Base-by-base conservation (phyloP, 2,329 filamentous ascomycete genomes). In the Aspergillus aculeatus region DNA sequence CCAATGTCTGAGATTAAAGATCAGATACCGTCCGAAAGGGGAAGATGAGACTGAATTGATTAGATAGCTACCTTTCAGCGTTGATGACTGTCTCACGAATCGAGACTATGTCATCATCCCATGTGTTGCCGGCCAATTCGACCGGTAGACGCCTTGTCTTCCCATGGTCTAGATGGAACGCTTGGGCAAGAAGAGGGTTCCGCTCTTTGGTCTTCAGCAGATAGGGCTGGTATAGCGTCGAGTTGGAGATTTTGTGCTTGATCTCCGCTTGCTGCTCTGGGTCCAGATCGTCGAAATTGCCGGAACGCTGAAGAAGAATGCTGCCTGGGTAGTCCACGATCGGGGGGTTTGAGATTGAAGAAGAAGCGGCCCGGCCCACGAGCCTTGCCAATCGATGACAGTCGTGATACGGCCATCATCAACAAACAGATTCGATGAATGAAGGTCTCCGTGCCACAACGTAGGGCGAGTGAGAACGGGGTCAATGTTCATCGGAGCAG, bases 331-430 rank as follows among this genome's bases (percentile, higher is more conserved):
- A 69, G 49, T 68, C 63, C 4, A 72, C 55, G 6, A 70, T 52
- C 21, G 62, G 53, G 9, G 68, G 47, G 59, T 65, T 16, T 57
- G 60, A 1, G 64, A 65, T 61, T 65, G 64, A 38, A 67, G 64
- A 38, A 69, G 64, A 16, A 70, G 59, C 38, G 65, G 70, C 1
- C 55, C 67, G 10, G 67, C 65, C 63, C 70, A 77, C n/a, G 56
- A 64, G 38, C 71, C 68, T 62, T 79, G 73, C 75, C 77, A 80
- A 62, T 80, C 76, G 49, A 81, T 78, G 12, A 80, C 56, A 51
- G 71, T 67, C 12, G 74, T 73, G 35, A 80, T 72, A 51, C 61
- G 64, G 44, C 68, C 62, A 21, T 74, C 47, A 38, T 68, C 47
- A 12, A 78, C 69, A 60, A 78, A 79, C n/a, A 79, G 63, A 60